phyloP scores from a whole-genome alignment of 2,329 filamentous ascomycete species.

The Botrytis tulipae region DNA sequence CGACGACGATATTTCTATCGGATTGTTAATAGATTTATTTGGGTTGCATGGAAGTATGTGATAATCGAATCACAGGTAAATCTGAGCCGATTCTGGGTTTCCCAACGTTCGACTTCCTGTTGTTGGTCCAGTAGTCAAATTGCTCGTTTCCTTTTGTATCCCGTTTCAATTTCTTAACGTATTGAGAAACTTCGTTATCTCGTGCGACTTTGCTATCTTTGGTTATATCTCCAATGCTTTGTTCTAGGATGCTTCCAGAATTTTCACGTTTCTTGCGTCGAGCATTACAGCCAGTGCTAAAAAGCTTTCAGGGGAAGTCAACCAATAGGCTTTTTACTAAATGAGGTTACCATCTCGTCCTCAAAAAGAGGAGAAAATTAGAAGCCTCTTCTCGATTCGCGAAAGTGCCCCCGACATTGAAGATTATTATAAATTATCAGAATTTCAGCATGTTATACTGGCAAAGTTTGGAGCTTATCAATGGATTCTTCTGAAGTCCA shows the following conservation, averaged over 20 bases:
- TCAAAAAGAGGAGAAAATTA: not conserved
- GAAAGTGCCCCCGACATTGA: not conserved
- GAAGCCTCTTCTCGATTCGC: not conserved
- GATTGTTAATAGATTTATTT: not conserved
- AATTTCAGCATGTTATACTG: not conserved
- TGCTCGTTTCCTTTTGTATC: not conserved
- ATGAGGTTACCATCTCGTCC: not conserved
- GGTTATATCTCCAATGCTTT: not conserved
- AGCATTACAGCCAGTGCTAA: not conserved
- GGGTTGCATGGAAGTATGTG: not conserved
- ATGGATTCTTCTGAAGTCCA: not conserved
- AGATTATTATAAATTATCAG: too few species aligned
- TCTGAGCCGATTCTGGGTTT: too few species aligned
- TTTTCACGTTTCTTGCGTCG: not conserved
- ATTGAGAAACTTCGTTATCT: too few species aligned
- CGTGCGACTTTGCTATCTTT: not conserved
- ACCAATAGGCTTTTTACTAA: not conserved
- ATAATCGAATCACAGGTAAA: not conserved
- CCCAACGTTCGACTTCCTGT: not conserved
- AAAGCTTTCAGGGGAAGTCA: not conserved
- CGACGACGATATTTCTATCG: not conserved
- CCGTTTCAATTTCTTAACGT: not conserved
- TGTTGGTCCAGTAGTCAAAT: not conserved
- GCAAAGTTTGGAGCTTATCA: not conserved
- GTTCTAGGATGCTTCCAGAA: not conserved